Base-by-base conservation (phyloP, 192 early-diverging fungal genomes). In the Backusella australiensis region DNA sequence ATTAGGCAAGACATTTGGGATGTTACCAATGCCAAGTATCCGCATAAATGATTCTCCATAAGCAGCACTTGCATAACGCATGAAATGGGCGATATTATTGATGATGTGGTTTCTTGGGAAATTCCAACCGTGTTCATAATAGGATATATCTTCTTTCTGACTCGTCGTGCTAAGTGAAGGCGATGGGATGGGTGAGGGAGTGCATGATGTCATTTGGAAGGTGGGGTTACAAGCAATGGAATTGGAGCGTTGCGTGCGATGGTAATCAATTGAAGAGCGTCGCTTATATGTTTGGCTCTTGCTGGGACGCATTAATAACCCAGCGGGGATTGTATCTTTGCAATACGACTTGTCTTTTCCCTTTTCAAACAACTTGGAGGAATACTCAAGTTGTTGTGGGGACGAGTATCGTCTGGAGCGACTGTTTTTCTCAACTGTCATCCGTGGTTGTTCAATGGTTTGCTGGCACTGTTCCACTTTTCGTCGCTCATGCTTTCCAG, bases 31-130 rank as follows among this genome's bases (percentile, higher is more conserved):
- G 11, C 92, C 92, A 26, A 92, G 78, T 4, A 92, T 90, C 35
- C 88, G 87, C 92, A 93, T 92, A 70, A 93, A 93, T 12, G 87
- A 87, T 46, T 90, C 86, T 9, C 92, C 92, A 44, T 93, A 93
- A 9, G 89, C 90, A 19, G 91, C 89, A 12, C 90, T 91, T 2
- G 92, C 89, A 38, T 92, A 86, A 4, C 90, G 84, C 73, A 92
- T 89, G 41, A 91, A 93, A 41, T 91, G 88, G 14, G 87, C 88
- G 39, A 93, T 85, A 68, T 93, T 92, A 75, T 85, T 85, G 4
- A 92, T 78, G 44, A 92, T 76, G 34, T 90, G 92, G 38, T 81
- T 75, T 15, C 81, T 74, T 26, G 89, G 89, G 69, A 85, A 90
- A 41, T 88, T 88, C 79, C 80, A 81, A 39, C 76, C 85, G 11